Base-by-base conservation (phyloP, 352 stramenopile species). In the Pythium rishiriense region DNA sequence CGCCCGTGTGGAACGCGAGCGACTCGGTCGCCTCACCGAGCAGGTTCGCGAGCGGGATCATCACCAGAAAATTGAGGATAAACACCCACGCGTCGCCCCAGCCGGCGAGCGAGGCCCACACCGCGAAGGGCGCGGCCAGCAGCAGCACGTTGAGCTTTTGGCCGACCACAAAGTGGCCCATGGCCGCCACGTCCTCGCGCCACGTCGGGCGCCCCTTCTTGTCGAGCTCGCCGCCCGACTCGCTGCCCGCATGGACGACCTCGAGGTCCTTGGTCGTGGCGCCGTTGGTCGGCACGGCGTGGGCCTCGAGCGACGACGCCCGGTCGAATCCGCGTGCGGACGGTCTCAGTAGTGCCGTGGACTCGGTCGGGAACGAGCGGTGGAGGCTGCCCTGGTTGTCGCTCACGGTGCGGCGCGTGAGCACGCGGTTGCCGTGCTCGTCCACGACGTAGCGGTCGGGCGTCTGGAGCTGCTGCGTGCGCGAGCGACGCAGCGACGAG, bases 1-100 rank as follows among this genome's bases (percentile, higher is more conserved):
- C 93, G 66, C 94, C 97, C 43, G 96, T 98, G 77, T 99, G 96
- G 68, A 94, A 90, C 11, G 97, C 94, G 9, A 99, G 89, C 75
- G 98, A 93, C 80, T 99, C 97, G 17, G 97, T 99, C 21, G 98
- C 91, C 51, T 99, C 96, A 25, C 97, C 97, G n/a, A 99, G 71
- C 49, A 99, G 84, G 46, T 91, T 94, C 19, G 97, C 96, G 0
- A 99, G 74, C 24, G 97, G 97, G 47, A 97, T 98, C 91, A 99
- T 98, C 41, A 96, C 92, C 55, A 98, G 66, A 73, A 99, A 99
- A 73, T 99, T 99, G 54, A 98, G 81, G 50, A 88, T 74, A 70
- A 99, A 99, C 46, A 98, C 73, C 70, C 79, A 90, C 7, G 76
- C 68, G 65, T 95, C 86, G 62, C 69, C 70, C 86, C 86, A 94